Evolutionary conservation across 208 protist species (phyloP).

Genomic region (Leishmania turanica): DNA sequence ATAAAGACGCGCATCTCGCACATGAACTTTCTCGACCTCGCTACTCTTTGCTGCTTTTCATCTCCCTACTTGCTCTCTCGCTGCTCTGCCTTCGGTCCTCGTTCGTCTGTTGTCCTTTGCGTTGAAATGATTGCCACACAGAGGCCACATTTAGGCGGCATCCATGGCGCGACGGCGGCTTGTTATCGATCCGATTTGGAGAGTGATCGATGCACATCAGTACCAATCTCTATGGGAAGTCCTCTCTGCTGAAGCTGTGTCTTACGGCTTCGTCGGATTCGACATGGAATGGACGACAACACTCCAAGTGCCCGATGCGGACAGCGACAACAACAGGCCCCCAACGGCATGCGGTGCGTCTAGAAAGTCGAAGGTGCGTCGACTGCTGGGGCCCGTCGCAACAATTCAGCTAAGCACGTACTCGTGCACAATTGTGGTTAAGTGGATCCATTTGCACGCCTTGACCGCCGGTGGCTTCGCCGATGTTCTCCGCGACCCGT

Average conservation of each 20-base stretch:
- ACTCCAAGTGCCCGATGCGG: background rate
- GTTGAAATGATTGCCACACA: conserved; percentile 4
- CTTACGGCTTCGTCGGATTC: conserved; percentile 51
- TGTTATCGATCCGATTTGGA: conserved; percentile 66
- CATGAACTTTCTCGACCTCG: background rate
- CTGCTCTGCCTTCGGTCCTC: conserved; percentile 7
- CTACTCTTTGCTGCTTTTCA: conserved; percentile 11
- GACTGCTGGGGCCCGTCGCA: conserved; percentile 37
- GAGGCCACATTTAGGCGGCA: background rate
- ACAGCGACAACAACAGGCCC: background rate
- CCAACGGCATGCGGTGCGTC: background rate
- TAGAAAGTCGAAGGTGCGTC: conserved; percentile 5
- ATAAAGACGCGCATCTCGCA: background rate
- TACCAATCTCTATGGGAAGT: conserved; percentile 33
- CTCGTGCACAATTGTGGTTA: conserved; percentile 48
- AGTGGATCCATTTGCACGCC: conserved; percentile 39
- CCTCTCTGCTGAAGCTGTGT: conserved; percentile 34
- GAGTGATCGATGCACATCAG: conserved; percentile 25
- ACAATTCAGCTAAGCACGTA: conserved; percentile 60
- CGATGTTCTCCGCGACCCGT: conserved; percentile 24
- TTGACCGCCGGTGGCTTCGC: conserved; percentile 22
- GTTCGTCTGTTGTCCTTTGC: background rate
- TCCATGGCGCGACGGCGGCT: conserved; percentile 13
- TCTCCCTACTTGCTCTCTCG: conserved; percentile 3
- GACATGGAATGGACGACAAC: conserved; percentile 70